Base-by-base conservation (phyloP, 352 stramenopile genomes). In the Phytopythium sindhum region DNA sequence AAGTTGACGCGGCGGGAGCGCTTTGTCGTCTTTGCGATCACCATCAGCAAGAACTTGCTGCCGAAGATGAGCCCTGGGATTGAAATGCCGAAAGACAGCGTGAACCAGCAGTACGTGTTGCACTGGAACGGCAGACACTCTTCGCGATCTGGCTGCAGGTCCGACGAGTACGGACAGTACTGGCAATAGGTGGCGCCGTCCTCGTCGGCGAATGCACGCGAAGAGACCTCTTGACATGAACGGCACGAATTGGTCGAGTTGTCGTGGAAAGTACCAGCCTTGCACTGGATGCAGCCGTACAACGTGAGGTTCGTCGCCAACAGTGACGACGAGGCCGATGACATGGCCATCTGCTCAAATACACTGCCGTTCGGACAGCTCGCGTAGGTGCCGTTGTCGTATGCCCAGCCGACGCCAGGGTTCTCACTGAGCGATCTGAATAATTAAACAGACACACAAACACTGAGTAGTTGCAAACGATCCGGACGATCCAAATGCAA, bases 81-180 rank as follows among this genome's bases (percentile, higher is more conserved):
- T 11, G 70, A 61, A 14, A 88, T 69, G 2, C 68, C 81, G 44
- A 88, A 68, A 15, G 70, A 67, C 28, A 90, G 67, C 12, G 81
- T 90, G n/a, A 88, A 55, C 81, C 81, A 90, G 62, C 81, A 90
- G 12, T 79, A 72, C 4, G 63, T 62, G 57, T 86, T 90, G 55
- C 81, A 90, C 31, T 60, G 31, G 44, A 90, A 88, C 19, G 67
- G 48, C 35, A 71, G 62, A 63, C 81, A 90, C 24, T 68, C 44
- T 11, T 77, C 77, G 21, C 65, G 66, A 15, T 74, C 63, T 1
- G 61, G 44, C 21, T 72, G 59, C 24, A 90, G 58, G 35, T 88
- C 77, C 5, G 77, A 87, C 56, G 81, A 88, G 60, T 83, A 85
- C 53, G 81, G 79, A 37, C 81, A 90, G 44, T 86, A 88, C 57